Percentiles rank a stretch among this genome's conserved stretches.
These are phyloP conservation scores for Fusarium sp. DNA, from an alignment of 2,329 filamentous ascomycete genomes.

Conservation along the genomic window DNA sequence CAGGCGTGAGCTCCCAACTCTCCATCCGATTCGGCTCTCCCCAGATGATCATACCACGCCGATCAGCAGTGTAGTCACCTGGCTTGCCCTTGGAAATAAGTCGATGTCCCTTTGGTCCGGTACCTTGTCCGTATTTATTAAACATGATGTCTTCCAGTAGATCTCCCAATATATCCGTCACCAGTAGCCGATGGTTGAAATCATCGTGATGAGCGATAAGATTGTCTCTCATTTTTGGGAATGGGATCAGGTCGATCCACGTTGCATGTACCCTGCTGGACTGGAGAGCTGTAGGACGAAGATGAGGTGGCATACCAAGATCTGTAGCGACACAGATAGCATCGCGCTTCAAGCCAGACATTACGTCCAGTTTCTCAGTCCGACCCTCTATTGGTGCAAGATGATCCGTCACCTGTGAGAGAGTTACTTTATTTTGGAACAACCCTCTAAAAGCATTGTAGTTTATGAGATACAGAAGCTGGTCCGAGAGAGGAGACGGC, in stretches of 20 bases:
- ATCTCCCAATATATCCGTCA: constrained; percentile 8
- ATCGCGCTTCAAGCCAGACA: constrained; percentile 10
- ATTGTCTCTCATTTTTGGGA: constrained; percentile 10
- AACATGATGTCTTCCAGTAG: constrained; percentile 10
- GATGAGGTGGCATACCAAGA: neutral
- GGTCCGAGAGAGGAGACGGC: neutral
- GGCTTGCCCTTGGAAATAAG: neutral
- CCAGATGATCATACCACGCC: constrained; percentile 8
- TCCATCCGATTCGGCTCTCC: neutral
- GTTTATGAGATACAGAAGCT: constrained; percentile 10
- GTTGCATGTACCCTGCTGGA: neutral
- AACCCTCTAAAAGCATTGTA: constrained; percentile 16
- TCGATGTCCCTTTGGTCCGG: neutral
- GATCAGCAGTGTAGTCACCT: neutral
- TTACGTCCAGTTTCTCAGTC: constrained; percentile 5
- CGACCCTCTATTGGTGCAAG: neutral
- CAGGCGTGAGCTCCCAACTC: constrained; percentile 14
- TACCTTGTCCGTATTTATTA: constrained; percentile 15
- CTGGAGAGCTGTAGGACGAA: constrained; percentile 4
- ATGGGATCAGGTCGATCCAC: constrained; percentile 13
- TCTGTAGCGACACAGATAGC: constrained; percentile 1
- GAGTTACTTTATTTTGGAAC: constrained; percentile 1
- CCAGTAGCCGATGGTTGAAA: constrained; percentile 8
- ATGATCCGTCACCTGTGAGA: neutral
- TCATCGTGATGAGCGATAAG: neutral